Percentiles rank a stretch among this genome's conserved stretches.
Conservation (phyloP, 352 stramenopile genomes). For the Phytophthora citrophthora region DNA sequence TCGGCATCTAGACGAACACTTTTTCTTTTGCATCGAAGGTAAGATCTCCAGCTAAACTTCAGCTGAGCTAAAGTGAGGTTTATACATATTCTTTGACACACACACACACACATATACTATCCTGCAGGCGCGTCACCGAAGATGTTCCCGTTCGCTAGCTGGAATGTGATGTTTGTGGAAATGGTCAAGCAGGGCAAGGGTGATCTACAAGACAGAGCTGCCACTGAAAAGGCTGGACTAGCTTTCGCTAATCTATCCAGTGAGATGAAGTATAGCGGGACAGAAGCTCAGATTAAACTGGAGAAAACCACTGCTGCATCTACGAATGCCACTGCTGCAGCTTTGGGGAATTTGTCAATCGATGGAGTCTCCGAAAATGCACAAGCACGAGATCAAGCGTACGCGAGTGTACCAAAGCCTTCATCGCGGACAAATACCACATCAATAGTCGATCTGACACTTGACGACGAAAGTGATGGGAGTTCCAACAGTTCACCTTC, state of each 20-base stretch:
- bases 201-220: conserved; percentile 31
- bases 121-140: conserved; percentile 39
- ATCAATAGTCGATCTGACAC: conserved; percentile 47
- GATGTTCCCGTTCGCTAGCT: conserved; percentile 55
- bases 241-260: neutral
- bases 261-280: conserved; percentile 13
- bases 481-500: conserved; percentile 11
- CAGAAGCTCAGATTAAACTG: conserved; percentile 23
- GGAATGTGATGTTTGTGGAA: conserved; percentile 50
- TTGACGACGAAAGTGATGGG: conserved; percentile 39
- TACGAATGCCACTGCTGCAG: conserved; percentile 19
- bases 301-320: conserved; percentile 14
- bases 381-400: neutral
- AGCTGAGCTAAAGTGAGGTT: too few species aligned
- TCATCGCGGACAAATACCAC: conserved; percentile 5
- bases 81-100: too few species aligned
- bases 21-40: conserved; percentile 73
- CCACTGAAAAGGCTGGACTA: neutral
- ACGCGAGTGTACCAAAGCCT: conserved; percentile 22
- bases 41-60: neutral
- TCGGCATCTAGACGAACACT: conserved; percentile 39
- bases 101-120: neutral
- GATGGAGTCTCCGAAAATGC: neutral
- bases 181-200: conserved; percentile 50
- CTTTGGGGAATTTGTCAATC: conserved; percentile 38